Evolutionary conservation across 2,329 filamentous ascomycete genomes (phyloP), one percentile per base, ranked within the genome.

Genomic region (Gnomoniopsis smithogilvyi): DNA sequence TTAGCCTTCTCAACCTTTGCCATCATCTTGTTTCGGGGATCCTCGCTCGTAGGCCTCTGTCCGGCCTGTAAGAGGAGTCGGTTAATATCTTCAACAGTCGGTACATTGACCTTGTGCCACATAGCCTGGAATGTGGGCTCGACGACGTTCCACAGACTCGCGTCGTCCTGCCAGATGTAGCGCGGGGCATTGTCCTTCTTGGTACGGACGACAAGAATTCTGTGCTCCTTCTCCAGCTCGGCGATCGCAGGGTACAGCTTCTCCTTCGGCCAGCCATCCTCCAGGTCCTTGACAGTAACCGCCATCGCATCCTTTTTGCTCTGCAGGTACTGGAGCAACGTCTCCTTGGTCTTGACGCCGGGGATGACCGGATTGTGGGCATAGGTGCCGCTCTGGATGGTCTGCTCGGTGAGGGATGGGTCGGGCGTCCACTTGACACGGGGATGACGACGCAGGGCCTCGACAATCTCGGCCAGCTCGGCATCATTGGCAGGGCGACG

Each of bases 241-340:
- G 89, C 84, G 70, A 99, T 89, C 11, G 89, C 84, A 21, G 88
- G 84, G 62, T 93, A 87, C 38, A 62, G 60, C 50, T 21, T 48
- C 68, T 92, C 96, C 67, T 89, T 88, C 24, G 89, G 87, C 95
- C 95, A 99, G 63, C 95, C 95, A 71, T 99, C 95, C 75, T 96
- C 96, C 62, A 99, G 83, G 67, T 97, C 92, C 72, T 92, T 92
- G 63, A 98, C 91, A 41, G 82, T 82, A 56, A 98, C 84, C 14
- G 91, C 92, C 64, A 89, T 86, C 1, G 91, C 90, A 60, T 92
- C 92, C 54, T 85, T 86, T 74, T 93, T 92, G 56, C 82, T 81
- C 74, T 96, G 92, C 34, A 99, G 83, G 70, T 91, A 89, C 57
- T 83, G 84, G 56, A 96, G 85, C 56, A 99, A 83, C 67, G 92